Base-by-base conservation (phyloP, 805 yeast genomes). In the Schwanniomyces sp. region DNA sequence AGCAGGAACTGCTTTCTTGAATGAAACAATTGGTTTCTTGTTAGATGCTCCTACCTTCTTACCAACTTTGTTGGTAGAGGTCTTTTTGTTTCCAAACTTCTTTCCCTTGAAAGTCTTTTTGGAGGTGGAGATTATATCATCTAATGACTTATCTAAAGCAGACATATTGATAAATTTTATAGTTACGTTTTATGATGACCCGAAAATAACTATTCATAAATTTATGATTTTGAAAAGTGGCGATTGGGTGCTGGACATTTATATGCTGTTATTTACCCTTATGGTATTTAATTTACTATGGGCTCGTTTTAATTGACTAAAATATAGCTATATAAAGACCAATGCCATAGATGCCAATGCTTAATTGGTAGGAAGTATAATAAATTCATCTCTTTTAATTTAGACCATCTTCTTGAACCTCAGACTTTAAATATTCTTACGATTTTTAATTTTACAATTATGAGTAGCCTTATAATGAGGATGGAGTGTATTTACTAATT, bases 111-210 rank as follows among this genome's bases (percentile, higher is more conserved):
- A 30, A 11, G 44, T n/a, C 58, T 70, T 61, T 62, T 72, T 75
- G 58, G 75, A 67, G 53, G 88, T 72, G 50, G 96, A 81, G 64
- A 92, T 88, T 69, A 92, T 92, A 61, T 91, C 97, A 76, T 92
- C 99, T 64, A 92, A 82, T 43, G 97, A 89, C 75, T 88, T 87
- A 74, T 92, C 97, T 74, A 92, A 81, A 54, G 86, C 79, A 66
- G 95, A 86, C 91, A 86, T 88, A 45, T 48, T 51, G 45, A 45
- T 50, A 46, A 39, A 39, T 38, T 43, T 37, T 18, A 24, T 37
- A 21, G 16, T 16, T 18, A 21, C 24, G 24, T 21, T 21, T 21
- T 21, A 3, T 21, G 5, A 21, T 21, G 24, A 21, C 5, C 24
- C 5, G 24, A 21, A 21, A 21, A 21, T 21, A 21, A 21, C 21